phyloP scores from a whole-genome alignment of 768 basidiomycete species.

The Hortiboletus flavorubellus region DNA sequence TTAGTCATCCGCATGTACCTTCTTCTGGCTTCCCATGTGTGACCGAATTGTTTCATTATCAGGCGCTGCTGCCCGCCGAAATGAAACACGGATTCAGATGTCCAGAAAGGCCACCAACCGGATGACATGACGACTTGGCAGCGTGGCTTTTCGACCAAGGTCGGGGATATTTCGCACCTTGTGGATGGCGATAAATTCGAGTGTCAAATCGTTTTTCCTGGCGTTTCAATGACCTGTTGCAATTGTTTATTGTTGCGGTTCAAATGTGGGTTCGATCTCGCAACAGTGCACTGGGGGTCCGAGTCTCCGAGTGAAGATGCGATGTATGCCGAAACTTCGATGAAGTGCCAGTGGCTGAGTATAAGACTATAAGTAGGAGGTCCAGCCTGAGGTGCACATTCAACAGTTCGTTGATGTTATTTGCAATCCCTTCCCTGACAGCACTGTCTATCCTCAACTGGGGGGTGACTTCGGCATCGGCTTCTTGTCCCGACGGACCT shows the following conservation, averaged over 20 bases:
- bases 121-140: background rate
- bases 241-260: background rate
- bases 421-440: background rate
- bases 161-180: background rate
- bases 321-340: too few relatives aligned
- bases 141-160: background rate
- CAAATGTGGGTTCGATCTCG: background rate
- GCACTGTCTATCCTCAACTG: constrained; percentile 1
- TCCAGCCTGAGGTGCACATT: too few relatives aligned
- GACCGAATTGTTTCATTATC: background rate
- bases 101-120: background rate
- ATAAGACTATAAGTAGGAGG: constrained; percentile 11
- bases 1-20: background rate
- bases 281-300: too few relatives aligned
- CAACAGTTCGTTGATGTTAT: too few relatives aligned
- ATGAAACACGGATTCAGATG: background rate
- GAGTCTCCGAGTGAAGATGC: too few relatives aligned
- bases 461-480: background rate
- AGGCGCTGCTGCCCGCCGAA: background rate
- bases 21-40: constrained; percentile 7
- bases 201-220: background rate
- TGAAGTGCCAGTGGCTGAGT: too few relatives aligned
- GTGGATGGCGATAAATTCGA: background rate
- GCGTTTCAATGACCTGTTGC: background rate
- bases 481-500: background rate